phyloP scores from a whole-genome alignment of 805 yeast genomes.

The Yamadazyma kitorensis region DNA sequence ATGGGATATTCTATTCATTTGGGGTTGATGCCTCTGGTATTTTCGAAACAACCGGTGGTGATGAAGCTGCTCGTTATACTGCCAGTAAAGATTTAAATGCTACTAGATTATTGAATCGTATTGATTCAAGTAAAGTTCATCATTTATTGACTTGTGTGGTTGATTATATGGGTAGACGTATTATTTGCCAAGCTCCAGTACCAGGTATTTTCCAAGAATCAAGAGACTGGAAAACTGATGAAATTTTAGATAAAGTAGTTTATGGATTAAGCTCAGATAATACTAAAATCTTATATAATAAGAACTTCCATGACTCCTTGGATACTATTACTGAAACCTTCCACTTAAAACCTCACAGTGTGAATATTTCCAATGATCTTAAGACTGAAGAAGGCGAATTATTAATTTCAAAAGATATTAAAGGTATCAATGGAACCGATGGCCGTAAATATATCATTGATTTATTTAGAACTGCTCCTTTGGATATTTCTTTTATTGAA shows the following conservation, averaged over 20 bases:
- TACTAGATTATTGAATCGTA: constrained; percentile 62
- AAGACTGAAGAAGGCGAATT: constrained; percentile 41
- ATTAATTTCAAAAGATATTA: constrained; percentile 71
- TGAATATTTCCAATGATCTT: constrained; percentile 40
- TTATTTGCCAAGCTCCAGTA: constrained; percentile 91
- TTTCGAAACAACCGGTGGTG: constrained; percentile 69
- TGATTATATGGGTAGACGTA: constrained; percentile 85
- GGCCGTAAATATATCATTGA: constrained; percentile 83
- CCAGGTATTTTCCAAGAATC: constrained; percentile 85
- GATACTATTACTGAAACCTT: constrained; percentile 65
- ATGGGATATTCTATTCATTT: constrained; percentile 83
- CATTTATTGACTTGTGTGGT: constrained; percentile 81
- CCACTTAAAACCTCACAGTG: constrained; percentile 71
- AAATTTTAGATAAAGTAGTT: constrained; percentile 49
- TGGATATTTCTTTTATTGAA: constrained; percentile 76
- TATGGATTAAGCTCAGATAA: constrained; percentile 75
- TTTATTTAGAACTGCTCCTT: constrained; percentile 77
- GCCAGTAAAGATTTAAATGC: constrained; percentile 76
- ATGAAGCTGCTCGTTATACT: constrained; percentile 81
- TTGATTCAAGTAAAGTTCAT: constrained; percentile 61
- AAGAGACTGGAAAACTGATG: constrained; percentile 37
- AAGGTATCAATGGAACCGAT: constrained; percentile 84
- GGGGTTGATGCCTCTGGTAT: constrained; percentile 65
- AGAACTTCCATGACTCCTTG: constrained; percentile 54
- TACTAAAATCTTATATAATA: constrained; percentile 46